phyloP scores from a whole-genome alignment of 441 rosid genomes.

The Euphorbia corollata region DNA sequence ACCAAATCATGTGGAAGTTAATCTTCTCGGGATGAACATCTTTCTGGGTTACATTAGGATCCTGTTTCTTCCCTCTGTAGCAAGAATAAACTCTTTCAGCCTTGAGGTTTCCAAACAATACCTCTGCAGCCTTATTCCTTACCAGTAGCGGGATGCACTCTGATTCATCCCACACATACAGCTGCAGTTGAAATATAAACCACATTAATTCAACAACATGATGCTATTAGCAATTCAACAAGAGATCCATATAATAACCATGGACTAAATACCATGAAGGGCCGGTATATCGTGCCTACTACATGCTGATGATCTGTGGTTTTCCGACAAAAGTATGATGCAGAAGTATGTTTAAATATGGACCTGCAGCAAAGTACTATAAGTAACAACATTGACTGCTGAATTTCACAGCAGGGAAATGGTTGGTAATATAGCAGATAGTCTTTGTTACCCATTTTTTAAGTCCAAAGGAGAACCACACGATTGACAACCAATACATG shows the following conservation, averaged over 20 bases:
- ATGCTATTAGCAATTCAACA: background rate
- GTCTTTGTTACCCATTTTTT: slow-evolving; percentile 26
- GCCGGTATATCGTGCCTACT: slow-evolving; percentile 40
- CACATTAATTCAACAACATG: background rate
- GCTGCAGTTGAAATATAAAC: slow-evolving; percentile 25
- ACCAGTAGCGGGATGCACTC: slow-evolving; percentile 42
- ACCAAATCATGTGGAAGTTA: slow-evolving; percentile 36
- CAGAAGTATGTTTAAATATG: slow-evolving; percentile 21
- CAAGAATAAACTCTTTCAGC: slow-evolving; percentile 38
- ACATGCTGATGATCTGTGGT: slow-evolving; percentile 42
- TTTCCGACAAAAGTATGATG: slow-evolving; percentile 36
- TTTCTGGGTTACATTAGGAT: slow-evolving; percentile 1
- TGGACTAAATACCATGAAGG: slow-evolving; percentile 35
- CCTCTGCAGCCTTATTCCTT: slow-evolving; percentile 50
- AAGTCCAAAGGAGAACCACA: slow-evolving; percentile 43
- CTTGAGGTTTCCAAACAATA: slow-evolving; percentile 45
- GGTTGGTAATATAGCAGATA: background rate
- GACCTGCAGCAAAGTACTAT: slow-evolving; percentile 24
- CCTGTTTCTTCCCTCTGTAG: slow-evolving; percentile 13
- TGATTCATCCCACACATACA: slow-evolving; percentile 52
- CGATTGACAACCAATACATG: slow-evolving; percentile 41
- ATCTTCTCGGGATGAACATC: slow-evolving; percentile 14
- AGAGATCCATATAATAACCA: background rate
- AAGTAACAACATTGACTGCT: slow-evolving; percentile 3
- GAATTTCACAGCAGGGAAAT: background rate